Evolutionary conservation across 148 eudicot species (phyloP).

Genomic region (Selenicereus undatus): DNA sequence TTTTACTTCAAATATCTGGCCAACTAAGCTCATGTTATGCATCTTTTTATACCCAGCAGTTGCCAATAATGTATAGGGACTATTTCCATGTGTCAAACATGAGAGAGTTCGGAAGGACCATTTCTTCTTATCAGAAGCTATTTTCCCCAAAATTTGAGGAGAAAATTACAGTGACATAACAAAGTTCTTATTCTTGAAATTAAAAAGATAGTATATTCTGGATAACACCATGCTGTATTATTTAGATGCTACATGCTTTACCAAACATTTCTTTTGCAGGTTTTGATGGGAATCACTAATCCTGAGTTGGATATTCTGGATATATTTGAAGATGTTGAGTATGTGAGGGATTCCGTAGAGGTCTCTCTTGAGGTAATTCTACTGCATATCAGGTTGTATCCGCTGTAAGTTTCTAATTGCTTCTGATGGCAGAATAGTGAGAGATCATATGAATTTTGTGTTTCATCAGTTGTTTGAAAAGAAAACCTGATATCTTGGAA

Average conservation of each 20-base stretch:
- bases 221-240: not conserved
- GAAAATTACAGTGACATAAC: not conserved
- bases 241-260: not conserved
- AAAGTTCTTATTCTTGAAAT: not conserved
- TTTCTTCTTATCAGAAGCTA: not conserved
- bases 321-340: conserved; percentile 63
- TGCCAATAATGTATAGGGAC: not conserved
- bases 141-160: not conserved
- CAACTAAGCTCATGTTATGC: not conserved
- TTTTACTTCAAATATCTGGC: not conserved
- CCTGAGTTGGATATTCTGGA: conserved; percentile 55
- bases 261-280: conserved; percentile 32
- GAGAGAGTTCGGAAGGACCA: not conserved
- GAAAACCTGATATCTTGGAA: not conserved
- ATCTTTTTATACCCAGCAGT: not conserved
- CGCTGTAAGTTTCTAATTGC: not conserved
- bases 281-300: conserved; percentile 43
- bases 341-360: conserved; percentile 48
- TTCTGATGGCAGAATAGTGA: not conserved
- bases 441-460: not conserved
- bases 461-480: not conserved
- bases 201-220: not conserved
- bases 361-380: conserved; percentile 38
- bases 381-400: not conserved
- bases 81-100: not conserved